Base-by-base conservation (phyloP, 2,329 filamentous ascomycete genomes). In the Madurella fahalii region DNA sequence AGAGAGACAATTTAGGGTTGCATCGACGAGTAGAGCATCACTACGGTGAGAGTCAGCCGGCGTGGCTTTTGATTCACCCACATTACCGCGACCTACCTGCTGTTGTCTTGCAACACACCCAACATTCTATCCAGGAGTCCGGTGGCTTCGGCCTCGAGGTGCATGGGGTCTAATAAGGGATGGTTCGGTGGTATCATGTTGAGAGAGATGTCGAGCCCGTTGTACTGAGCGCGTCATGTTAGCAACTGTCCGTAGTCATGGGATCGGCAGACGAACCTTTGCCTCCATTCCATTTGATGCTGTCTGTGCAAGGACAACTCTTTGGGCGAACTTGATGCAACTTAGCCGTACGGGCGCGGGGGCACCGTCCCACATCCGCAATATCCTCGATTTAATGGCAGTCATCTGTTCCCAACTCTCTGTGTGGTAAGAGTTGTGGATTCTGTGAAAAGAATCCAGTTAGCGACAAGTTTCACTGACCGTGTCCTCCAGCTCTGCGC, bases 261-360 rank as follows among this genome's bases (percentile, higher is more conserved):
- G 15, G 47, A 13, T 5, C 8, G 25, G 34, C 54, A 51, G 11
- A 51, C 62, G 30, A 46, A 96, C 90, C 76, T 90, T 85, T 63
- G 89, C 87, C 68, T 97, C 93, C 53, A 84, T 78, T 62, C 89
- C 88, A 55, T 86, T 75, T 45, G 90, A 90, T n/a, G 86, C 85
- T 11, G 90, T 96, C 72, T 99, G 93, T 16, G 91, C 89, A 61
- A 96, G 82, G 43, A 99, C 88, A 43, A 97, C 90, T 60, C 90
- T 85, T 74, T 99, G 93, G 39, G 90, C 87, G 71, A 99, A 99
- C 72, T 99, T 99, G 79, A 97, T 87, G 75, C 94, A 97, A 77
- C 91, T 95, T 69, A 97, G 86, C 64, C 86, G 86, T 59, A 97
- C 83, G 2, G 90, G 87, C 12, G 86, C 80, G 13, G 83, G 75